phyloP scores from a whole-genome alignment of 2,329 filamentous ascomycete species.

The Ceratocystis diversiconidia region DNA sequence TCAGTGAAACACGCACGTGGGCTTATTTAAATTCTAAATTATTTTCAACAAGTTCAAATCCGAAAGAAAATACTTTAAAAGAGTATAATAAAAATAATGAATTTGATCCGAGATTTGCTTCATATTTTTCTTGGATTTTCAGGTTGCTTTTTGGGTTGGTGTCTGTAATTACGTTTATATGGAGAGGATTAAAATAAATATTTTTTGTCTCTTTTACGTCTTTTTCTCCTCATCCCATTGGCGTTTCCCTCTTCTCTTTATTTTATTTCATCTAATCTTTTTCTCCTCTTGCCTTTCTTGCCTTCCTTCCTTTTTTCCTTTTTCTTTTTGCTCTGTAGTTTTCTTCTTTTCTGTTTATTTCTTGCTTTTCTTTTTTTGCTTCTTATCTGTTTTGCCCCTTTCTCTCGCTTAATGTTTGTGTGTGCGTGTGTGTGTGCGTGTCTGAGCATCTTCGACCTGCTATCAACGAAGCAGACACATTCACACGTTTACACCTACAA shows the following conservation, averaged over 20 bases:
- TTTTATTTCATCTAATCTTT: background rate
- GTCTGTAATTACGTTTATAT: background rate
- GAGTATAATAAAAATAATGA: no score
- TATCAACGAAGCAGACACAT: no score
- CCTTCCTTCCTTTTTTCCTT: background rate
- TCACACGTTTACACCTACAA: no score
- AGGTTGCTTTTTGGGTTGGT: background rate
- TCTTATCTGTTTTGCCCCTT: background rate
- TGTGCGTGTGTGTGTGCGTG: background rate
- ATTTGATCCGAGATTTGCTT: no score
- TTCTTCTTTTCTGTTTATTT: background rate
- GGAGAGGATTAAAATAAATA: background rate
- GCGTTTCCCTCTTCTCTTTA: background rate
- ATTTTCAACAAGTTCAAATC: no score
- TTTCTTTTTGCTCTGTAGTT: no score
- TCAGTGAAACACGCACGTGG: no score
- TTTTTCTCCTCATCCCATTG: background rate
- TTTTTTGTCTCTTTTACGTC: background rate
- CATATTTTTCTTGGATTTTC: no score
- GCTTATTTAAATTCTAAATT: no score
- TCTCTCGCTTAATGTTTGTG: no score
- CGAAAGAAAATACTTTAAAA: no score
- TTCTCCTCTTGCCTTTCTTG: background rate
- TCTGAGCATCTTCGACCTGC: background rate
- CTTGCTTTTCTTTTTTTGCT: background rate